phyloP scores from a whole-genome alignment of 1,284 basidiomycete species.

The Tremellales sp. region DNA sequence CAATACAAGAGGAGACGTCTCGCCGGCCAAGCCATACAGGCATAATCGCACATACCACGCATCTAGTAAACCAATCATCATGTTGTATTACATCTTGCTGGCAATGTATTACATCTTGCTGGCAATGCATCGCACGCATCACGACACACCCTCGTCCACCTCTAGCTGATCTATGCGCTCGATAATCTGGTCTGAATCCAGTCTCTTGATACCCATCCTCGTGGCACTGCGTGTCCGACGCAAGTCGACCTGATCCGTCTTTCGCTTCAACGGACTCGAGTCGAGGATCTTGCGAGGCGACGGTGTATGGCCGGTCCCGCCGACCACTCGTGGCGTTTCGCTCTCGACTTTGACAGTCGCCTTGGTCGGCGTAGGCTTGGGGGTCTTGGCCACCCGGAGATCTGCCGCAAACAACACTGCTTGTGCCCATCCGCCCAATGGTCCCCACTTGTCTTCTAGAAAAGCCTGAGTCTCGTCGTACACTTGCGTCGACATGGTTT shows the following conservation, averaged over 20 bases:
- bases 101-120: too few relatives aligned
- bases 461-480: constrained; percentile 71
- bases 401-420: constrained; percentile 59
- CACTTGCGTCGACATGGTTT: constrained; percentile 67
- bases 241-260: background rate
- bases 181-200: background rate
- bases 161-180: background rate
- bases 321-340: background rate
- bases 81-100: too few relatives aligned
- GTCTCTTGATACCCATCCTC: background rate
- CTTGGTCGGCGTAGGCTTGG: too few relatives aligned
- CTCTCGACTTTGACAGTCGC: background rate
- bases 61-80: too few relatives aligned
- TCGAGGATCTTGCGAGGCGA: background rate
- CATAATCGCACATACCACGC: too few relatives aligned
- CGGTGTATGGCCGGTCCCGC: background rate
- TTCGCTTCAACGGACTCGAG: background rate
- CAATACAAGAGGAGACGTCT: too few relatives aligned
- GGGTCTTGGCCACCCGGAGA: constrained; percentile 11
- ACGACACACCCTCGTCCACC: background rate
- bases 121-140: too few relatives aligned
- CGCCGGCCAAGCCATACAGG: too few relatives aligned
- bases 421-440: constrained; percentile 88
- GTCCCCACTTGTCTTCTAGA: constrained; percentile 68
- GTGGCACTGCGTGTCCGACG: background rate